These are phyloP conservation scores for Epichloe hybrida DNA, from an alignment of 2,329 filamentous ascomycete species.

Conservation along the genomic window DNA sequence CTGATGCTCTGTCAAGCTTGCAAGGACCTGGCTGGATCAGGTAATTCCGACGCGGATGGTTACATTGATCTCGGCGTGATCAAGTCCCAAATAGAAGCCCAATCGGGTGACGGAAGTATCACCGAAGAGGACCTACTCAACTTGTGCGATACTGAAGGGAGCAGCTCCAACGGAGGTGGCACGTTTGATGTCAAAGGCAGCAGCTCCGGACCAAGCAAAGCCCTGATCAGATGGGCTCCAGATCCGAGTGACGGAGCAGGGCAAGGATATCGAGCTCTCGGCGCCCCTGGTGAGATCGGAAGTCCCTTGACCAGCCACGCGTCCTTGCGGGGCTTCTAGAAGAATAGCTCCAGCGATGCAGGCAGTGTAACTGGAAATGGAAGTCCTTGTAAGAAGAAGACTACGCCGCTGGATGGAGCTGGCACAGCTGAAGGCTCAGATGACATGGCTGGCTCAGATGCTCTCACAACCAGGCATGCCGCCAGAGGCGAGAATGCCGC, in stretches of 20 bases:
- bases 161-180: constrained; percentile 75
- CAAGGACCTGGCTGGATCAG: constrained; percentile 38
- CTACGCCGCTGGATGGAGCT: constrained; percentile 9
- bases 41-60: constrained; percentile 35
- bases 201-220: constrained; percentile 20
- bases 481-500: no score
- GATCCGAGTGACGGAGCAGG: constrained; percentile 31
- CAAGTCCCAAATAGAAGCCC: constrained; percentile 51
- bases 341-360: constrained; percentile 6
- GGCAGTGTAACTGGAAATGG: constrained; percentile 1
- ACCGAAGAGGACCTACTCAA: constrained; percentile 58
- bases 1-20: constrained; percentile 67
- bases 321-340: constrained; percentile 24
- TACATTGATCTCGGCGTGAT: constrained; percentile 58
- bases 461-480: no score
- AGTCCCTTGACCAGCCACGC: constrained; percentile 43
- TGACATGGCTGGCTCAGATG: no score
- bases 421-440: not conserved
- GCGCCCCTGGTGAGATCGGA: constrained; percentile 54
- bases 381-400: constrained; percentile 7
- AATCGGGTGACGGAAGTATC: constrained; percentile 24
- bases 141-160: constrained; percentile 86
- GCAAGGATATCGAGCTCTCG: constrained; percentile 30
- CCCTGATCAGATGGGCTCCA: constrained; percentile 41
- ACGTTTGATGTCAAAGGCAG: constrained; percentile 58